These are phyloP conservation scores for Pyrenophora teres DNA, from an alignment of 2,329 filamentous ascomycete species.

Conservation along the genomic window DNA sequence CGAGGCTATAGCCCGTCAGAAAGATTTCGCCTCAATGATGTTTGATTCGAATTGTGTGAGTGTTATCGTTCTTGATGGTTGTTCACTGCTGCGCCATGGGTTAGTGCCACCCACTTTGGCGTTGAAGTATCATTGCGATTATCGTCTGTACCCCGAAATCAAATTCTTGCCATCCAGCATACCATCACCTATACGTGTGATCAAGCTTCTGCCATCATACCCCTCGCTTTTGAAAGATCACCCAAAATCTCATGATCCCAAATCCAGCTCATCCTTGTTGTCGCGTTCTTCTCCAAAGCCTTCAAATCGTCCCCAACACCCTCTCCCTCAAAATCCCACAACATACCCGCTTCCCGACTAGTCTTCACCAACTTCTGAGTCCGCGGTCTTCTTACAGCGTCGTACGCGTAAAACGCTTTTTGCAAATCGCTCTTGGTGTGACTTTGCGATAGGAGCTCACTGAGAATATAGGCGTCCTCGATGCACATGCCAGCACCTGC, in stretches of 20 bases:
- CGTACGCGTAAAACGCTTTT: conserved; percentile 47
- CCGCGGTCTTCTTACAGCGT: conserved; percentile 46
- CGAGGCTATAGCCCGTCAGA: too few relatives aligned
- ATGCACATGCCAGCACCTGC: conserved; percentile 61
- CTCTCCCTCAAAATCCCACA: conserved; percentile 48
- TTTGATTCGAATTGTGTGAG: too few relatives aligned
- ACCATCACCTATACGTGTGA: too few relatives aligned
- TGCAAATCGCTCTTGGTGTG: conserved; percentile 22
- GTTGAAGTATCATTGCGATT: too few relatives aligned
- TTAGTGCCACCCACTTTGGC: too few relatives aligned
- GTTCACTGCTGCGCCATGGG: not conserved
- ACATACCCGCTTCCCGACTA: conserved; percentile 46
- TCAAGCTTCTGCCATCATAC: conserved; percentile 1
- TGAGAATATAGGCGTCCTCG: conserved; percentile 58
- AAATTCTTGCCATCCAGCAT: too few relatives aligned
- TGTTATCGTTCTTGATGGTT: too few relatives aligned
- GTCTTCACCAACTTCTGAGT: conserved; percentile 48
- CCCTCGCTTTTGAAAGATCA: conserved; percentile 36
- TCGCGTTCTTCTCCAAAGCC: conserved; percentile 37
- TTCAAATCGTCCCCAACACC: conserved; percentile 41
- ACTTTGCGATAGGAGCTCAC: conserved; percentile 42
- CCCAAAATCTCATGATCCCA: conserved; percentile 47
- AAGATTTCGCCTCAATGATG: too few relatives aligned
- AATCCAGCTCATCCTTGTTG: conserved; percentile 45
- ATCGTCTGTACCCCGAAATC: too few relatives aligned